Conservation (phyloP, 176 grass and related monocot genomes). For the Ensete glaucum region DNA sequence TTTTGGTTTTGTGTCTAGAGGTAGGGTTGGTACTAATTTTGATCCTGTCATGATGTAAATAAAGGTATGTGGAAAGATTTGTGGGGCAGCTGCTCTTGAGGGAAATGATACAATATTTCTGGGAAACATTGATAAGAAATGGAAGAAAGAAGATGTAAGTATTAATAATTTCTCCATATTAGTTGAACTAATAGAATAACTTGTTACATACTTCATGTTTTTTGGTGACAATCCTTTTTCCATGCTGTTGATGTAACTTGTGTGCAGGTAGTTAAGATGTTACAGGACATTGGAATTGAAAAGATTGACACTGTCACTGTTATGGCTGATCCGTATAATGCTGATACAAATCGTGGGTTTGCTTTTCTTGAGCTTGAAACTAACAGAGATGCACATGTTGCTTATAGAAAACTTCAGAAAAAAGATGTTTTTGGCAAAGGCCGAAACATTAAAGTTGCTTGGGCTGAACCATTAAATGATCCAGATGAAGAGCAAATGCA, state of each 20-base stretch:
- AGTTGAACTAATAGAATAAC: neutral
- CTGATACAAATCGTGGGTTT: conserved; percentile 49
- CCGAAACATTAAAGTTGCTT: conserved; percentile 35
- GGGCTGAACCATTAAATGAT: conserved; percentile 39
- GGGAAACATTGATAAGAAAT: conserved; percentile 60
- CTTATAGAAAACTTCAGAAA: conserved; percentile 51
- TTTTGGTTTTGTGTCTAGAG: neutral
- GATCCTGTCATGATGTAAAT: conserved; percentile 5
- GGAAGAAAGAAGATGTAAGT: conserved; percentile 67
- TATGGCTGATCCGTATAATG: conserved; percentile 30
- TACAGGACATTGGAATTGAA: conserved; percentile 47
- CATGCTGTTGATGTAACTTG: conserved; percentile 4
- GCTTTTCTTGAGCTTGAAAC: conserved; percentile 60
- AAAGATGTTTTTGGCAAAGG: conserved; percentile 42
- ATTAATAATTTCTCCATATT: neutral
- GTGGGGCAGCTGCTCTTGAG: conserved; percentile 38
- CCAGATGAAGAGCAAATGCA: conserved; percentile 50
- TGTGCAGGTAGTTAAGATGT: conserved; percentile 36
- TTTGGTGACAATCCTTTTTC: conserved; percentile 8
- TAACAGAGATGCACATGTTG: conserved; percentile 45
- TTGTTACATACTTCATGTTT: neutral
- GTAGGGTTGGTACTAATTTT: neutral
- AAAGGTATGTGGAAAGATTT: conserved; percentile 54
- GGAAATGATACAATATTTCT: conserved; percentile 50
- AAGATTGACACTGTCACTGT: conserved; percentile 45